phyloP scores from a whole-genome alignment of 495 filamentous ascomycete genomes.

The Podospora pseudocomata region DNA sequence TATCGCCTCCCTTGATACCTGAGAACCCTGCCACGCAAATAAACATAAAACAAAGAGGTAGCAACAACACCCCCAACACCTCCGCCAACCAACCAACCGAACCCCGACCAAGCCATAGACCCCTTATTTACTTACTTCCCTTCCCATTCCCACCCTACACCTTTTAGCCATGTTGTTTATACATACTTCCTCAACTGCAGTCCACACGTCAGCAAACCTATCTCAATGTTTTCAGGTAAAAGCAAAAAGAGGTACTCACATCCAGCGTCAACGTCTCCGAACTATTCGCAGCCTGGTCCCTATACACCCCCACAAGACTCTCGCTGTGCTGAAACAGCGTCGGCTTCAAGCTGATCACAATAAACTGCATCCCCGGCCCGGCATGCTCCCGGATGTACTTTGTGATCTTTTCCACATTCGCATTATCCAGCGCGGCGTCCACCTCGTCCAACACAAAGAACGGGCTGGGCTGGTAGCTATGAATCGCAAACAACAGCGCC shows the following conservation, averaged over 20 bases:
- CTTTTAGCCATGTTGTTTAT: slow-evolving; percentile 12
- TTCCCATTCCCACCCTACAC: no score
- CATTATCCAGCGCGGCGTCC: slow-evolving; percentile 93
- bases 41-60: neutral
- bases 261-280: slow-evolving; percentile 86
- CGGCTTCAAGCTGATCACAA: slow-evolving; percentile 93
- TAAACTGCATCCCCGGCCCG: slow-evolving; percentile 97
- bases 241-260: slow-evolving; percentile 56
- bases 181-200: slow-evolving; percentile 37
- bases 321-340: slow-evolving; percentile 92
- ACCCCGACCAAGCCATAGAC: neutral
- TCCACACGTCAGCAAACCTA: neutral
- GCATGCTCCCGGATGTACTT: slow-evolving; percentile 93
- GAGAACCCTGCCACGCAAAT: neutral
- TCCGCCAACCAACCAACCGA: neutral
- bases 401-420: slow-evolving; percentile 91
- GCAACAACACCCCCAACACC: neutral
- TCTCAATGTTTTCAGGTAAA: neutral
- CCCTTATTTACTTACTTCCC: neutral
- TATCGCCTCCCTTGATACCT: neutral
- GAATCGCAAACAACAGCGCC: slow-evolving; percentile 91
- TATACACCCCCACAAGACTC: slow-evolving; percentile 88
- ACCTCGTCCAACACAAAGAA: slow-evolving; percentile 99
- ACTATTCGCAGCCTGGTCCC: slow-evolving; percentile 89
- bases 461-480: slow-evolving; percentile 87